Evolutionary conservation across 2,329 filamentous ascomycete genomes (phyloP).

Genomic region (Fusarium scirpi): DNA sequence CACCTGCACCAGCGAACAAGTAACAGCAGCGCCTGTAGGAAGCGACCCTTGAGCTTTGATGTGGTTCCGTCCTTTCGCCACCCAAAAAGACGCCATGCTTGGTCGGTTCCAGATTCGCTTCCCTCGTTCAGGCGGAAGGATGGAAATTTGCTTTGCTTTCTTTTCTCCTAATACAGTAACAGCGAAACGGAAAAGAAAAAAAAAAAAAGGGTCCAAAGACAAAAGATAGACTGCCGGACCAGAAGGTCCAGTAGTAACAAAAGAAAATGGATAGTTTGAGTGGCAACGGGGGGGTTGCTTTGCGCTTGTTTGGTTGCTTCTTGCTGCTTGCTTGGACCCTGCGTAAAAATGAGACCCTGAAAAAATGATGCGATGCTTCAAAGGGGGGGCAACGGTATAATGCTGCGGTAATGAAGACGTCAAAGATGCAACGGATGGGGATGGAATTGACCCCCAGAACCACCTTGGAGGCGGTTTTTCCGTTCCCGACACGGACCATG

Average conservation of each 20-base stretch:
- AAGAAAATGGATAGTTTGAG: neutral
- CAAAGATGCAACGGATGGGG: slow-evolving; percentile 10
- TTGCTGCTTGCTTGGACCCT: slow-evolving; percentile 5
- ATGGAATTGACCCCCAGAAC: slow-evolving; percentile 3
- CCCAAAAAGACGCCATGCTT: slow-evolving; percentile 23
- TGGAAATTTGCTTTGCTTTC: slow-evolving; percentile 13
- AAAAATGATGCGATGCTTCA: slow-evolving; percentile 4
- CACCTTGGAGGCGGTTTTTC: slow-evolving; percentile 6
- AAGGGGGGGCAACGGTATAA: neutral
- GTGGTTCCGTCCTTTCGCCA: slow-evolving; percentile 25
- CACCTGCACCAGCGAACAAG: neutral
- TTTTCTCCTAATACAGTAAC: slow-evolving; percentile 2
- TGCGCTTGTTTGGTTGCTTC: neutral
- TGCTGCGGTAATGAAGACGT: slow-evolving; percentile 20
- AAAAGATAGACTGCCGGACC: neutral
- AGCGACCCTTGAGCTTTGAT: slow-evolving; percentile 1
- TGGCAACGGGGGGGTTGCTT: neutral
- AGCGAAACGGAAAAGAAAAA: too few species aligned
- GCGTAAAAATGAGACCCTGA: slow-evolving; percentile 19
- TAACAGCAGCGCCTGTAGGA: slow-evolving; percentile 12
- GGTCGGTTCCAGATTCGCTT: neutral
- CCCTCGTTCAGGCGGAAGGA: neutral
- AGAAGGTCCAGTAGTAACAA: neutral
- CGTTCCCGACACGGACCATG: neutral
- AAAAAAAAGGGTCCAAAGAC: neutral